Base-by-base conservation (phyloP, 805 yeast genomes). In the Wickerhamiella australiensis region DNA sequence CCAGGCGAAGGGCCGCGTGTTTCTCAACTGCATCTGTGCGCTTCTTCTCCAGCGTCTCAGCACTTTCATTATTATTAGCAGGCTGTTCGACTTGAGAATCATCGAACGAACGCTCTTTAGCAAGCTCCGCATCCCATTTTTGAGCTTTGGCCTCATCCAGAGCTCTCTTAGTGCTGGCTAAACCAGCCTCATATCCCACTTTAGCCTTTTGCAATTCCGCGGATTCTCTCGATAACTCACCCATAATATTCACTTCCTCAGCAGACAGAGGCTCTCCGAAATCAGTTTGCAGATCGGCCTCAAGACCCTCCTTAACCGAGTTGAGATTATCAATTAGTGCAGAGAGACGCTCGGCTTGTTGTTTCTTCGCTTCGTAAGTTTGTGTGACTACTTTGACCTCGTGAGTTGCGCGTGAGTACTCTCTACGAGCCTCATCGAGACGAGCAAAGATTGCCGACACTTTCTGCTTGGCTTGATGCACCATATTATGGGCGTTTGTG, bases 391-490 rank as follows among this genome's bases (percentile, higher is more conserved):
- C 18, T 9, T 25, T 27, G 1, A n/a, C 12, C 13, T 29, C 43
- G 21, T 22, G 29, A 3, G 7, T 15, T 9, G 20, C 43, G 5
- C 37, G 29, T 2, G 40, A 42, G 18, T 31, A 33, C 13, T 37
- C 37, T 35, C 49, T 15, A 26, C 48, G 48, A 6, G 42, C 48
- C 20, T n/a, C 22, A 8, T 45, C 42, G 9, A 45, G 42, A n/a
- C 25, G 33, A 8, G 20, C 38, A 37, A 37, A 46, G 3, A 46
- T 23, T n/a, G 15, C 18, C 3, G 49, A 23, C 8, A 27, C 49
- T n/a, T 25, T 12, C 22, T 25, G 36, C 27, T 46, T 36, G 27
- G 36, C 49, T 11, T 18, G 22, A 18, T 22, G 9, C 21, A 36
- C 49, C n/a, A 8, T 4, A 13, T 46, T 46, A 27, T 46, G 42